Base-by-base conservation (phyloP, 805 yeast species). In the Candida montana region DNA sequence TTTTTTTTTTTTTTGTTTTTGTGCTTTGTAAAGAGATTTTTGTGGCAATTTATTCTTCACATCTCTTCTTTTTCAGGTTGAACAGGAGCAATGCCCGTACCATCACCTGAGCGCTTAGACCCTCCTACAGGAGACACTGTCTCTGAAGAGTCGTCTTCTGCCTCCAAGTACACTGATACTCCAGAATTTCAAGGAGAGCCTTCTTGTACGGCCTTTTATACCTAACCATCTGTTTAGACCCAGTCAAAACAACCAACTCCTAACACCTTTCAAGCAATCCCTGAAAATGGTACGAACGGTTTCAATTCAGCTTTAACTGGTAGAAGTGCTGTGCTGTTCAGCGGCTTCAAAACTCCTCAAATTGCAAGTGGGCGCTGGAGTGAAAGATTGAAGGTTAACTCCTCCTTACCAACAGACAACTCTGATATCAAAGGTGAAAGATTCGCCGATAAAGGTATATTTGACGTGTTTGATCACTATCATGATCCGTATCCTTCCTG, bases 321-420 rank as follows among this genome's bases (percentile, higher is more conserved):
- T 11, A 44, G 52, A 40, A 57, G 61, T 33, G 52, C 79, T 7
- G 74, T 77, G 64, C 93, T 95, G 0, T 88, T 85, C 54, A 95
- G 96, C 47, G 96, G 96, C 33, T 88, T 89, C 91, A 95, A 88
- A 65, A 85, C 88, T 52, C 95, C 95, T 37, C 87, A 86, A 58
- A 77, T 87, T 58, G 85, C 95, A 2, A 86, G 85, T 62, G 89
- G 87, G 7, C 83, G 74, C 34, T 70, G 76, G 74, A 64, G 63
- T 39, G 71, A 71, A 24, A 41, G 50, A 40, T 48, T 65, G 34
- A 66, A 61, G 33, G 50, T 53, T 20, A 39, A 61, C 27, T 65
- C 69, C 11, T 62, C 53, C 21, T 58, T 26, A 52, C 52, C 31
- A 19, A 51, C 53, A 18, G 53, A 51, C 3, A 17, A 51, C 20